Evolutionary conservation across 495 filamentous ascomycete genomes (phyloP), one percentile per base, ranked within the genome.

Genomic region (Podospora appendiculata): DNA sequence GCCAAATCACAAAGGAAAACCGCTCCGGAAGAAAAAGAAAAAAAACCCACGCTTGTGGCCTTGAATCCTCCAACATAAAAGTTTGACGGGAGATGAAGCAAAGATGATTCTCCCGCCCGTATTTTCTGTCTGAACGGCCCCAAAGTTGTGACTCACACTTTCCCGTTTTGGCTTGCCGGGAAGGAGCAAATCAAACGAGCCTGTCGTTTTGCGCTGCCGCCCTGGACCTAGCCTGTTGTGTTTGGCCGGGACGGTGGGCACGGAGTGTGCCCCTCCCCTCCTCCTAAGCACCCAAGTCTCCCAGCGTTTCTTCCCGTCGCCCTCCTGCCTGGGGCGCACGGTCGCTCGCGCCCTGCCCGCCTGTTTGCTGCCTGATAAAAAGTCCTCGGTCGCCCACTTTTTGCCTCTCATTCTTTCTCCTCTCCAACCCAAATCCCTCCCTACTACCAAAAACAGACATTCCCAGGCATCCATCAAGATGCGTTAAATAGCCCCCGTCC

Each of bases 301-400:
- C 13, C 13, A 11, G n/a, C 36, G 2, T 38, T 2, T 17, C 16
- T 48, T 13, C 33, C 8, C 33, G 8, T 38, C 1, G 16, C 41
- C 55, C 39, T 42, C 44, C 33, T 36, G 48, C 53, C 48, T 44
- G 45, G 32, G 34, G 38, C 32, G 25, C 34, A 38, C 50, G 36
- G 10, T 45, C 35, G 41, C 36, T 8, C 39, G 36, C 52, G 33
- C 41, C 32, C 34, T 17, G 10, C 36, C 17, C 45, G 32, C 12
- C 41, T 35, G 32, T 54, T 65, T 52, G 65, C 60, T 69, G 67
- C 65, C 67, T 70, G 60, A 70, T 64, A 63, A 66, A 68, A 66
- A 55, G 54, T 53, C 52, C 32, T 45, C 33, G 38, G 16, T 53
- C 40, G 55, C 61, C 54, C 55, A 60, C 54, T 57, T 58, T 60